Evolutionary conservation across 441 rosid species (phyloP), one percentile per base, ranked within the genome.

Genomic region (Erodium chrysanthum): DNA sequence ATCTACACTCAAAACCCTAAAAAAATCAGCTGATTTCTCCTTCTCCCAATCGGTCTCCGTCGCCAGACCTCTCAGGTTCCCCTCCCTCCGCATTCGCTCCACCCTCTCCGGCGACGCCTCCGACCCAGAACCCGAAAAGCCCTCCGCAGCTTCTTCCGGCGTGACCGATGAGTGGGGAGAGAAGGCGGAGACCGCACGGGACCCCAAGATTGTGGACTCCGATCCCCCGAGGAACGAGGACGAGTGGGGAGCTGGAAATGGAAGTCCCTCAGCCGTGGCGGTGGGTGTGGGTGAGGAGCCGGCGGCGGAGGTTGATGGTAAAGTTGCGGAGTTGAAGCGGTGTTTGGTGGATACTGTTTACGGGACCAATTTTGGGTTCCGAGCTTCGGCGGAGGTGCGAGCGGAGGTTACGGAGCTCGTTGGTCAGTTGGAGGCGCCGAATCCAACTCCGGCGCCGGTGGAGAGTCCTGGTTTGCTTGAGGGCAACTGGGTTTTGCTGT

Each of bases 351-450:
- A 90, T 66, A 83, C 95, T 35, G 88, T 93, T 42, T 88, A 84
- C 69, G 96, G 89, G n/a, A 83, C 93, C 31, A 86, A 89, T 8
- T 75, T 89, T 33, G 98, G 98, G 75, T 88, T 87, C 74, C 79
- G 82, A 17, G 95, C 88, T 9, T 82, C 86, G 1, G 52, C 84
- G 29, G 92, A 89, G 65, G 81, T 88, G 4, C 84, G 98, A 46
- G 97, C 87, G 1, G 98, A 93, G 83, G 88, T 91, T n/a, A 76
- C 79, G 75, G 98, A 93, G 85, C 80, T 93, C 48, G 97, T 93
- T 66, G 86, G 78, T 77, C 91, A 89, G 81, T 70, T 93, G 86
- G 98, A 93, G 76, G 86, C 91, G 23, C 61, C 71, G 40, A 93
- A 88, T 70, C 97, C 98, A 0, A 91, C 85, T 7, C 80, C 74